Evolutionary conservation across 2,329 filamentous ascomycete genomes (phyloP), one percentile per base, ranked within the genome.

Genomic region (Macrophomina pseudophaseolina): DNA sequence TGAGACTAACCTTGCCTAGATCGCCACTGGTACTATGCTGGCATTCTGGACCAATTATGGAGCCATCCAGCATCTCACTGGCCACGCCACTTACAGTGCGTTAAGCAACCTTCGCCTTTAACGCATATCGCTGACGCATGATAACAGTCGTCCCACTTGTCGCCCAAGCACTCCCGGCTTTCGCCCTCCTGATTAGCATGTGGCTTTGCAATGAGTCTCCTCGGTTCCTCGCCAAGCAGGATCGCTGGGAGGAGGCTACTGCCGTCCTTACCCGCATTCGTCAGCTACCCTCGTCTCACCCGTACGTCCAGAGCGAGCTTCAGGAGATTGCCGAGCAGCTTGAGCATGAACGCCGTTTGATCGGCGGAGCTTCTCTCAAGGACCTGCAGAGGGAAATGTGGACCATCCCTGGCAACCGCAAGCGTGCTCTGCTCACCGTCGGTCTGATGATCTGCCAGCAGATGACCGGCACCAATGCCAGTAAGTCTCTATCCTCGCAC

Each of bases 381-480:
- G 77, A 80, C 68, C 70, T 80, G 5, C 70, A 78, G 40, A 75
- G 71, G 67, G 78, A 80, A 67, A 79, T 80, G 77, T 85, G 83
- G 82, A 75, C 72, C 16, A 76, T 80, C 56, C 77, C 77, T 5
- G 77, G 77, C 8, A 86, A 88, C 65, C 83, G 89, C 66, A 66
- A 66, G 28, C 85, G 89, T 60, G 87, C 85, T 2, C 76, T 90
- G 54, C 84, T 91, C 66, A 88, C 87, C 35, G 85, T 92, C 82
- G 89, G 76, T 14, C 78, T 83, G 42, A 86, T 84, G 89, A 80
- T 91, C 46, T 91, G 88, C 75, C 90, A 92, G 75, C 89, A 91
- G 74, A 90, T 91, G 86, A 91, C 89, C 0, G 89, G 64, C 9
- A 68, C 66, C 3, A 68, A 69, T 23, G 69, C 69, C 14, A 65